These are phyloP conservation scores for Eurotiales sp. DNA, from an alignment of 2,329 filamentous ascomycete genomes.

Conservation along the genomic window DNA sequence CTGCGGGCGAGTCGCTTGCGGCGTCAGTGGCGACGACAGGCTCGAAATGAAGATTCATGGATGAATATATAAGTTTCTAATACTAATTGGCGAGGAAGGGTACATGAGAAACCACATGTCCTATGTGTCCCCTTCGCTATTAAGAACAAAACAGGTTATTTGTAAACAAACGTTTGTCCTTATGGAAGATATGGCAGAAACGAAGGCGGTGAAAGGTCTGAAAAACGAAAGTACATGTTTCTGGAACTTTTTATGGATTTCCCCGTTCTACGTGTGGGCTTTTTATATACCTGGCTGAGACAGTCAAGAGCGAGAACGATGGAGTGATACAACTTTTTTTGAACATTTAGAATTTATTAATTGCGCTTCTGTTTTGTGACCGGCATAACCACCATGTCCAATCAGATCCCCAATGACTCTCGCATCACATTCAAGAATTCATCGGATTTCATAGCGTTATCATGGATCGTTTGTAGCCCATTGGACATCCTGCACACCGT, in stretches of 20 bases:
- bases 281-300: neutral
- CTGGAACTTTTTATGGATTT: neutral
- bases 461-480: constrained; percentile 1
- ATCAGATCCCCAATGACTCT: constrained; percentile 2
- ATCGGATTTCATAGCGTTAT: neutral
- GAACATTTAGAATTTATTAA: neutral
- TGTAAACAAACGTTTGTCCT: constrained; percentile 1
- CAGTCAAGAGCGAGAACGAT: neutral
- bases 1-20: neutral
- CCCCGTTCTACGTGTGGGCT: too few relatives aligned
- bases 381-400: neutral
- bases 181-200: constrained; percentile 8
- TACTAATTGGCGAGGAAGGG: neutral
- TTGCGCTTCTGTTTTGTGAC: constrained; percentile 11
- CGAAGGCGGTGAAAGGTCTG: constrained; percentile 7
- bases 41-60: constrained; percentile 9
- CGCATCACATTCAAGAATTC: constrained; percentile 4
- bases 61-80: neutral
- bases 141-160: neutral
- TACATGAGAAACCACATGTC: too few relatives aligned
- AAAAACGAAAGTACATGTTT: neutral
- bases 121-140: neutral
- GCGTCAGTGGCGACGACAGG: constrained; percentile 12
- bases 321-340: neutral
- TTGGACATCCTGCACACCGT: neutral